Conservation (phyloP, 1,139 yeast genomes). For the Pichia sp. region DNA sequence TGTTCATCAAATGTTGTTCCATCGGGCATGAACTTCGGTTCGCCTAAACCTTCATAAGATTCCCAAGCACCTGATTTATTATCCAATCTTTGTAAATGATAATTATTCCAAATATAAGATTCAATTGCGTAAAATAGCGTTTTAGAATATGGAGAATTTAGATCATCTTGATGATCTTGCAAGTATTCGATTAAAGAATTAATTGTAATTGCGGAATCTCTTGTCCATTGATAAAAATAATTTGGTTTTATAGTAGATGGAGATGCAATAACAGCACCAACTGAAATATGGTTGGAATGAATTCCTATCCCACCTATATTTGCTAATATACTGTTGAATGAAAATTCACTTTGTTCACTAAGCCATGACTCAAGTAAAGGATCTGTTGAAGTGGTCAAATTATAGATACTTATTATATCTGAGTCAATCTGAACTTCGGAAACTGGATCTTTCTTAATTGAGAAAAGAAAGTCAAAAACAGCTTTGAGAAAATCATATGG, state of each 20-base stretch:
- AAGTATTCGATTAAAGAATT: conserved; percentile 54
- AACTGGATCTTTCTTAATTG: not conserved
- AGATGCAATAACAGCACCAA: conserved; percentile 79
- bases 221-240: conserved; percentile 83
- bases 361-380: conserved; percentile 57
- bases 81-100: conserved; percentile 52
- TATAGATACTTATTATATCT: conserved; percentile 5
- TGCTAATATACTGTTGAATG: conserved; percentile 49
- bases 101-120: conserved; percentile 54
- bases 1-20: conserved; percentile 51
- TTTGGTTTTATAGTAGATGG: conserved; percentile 67
- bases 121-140: conserved; percentile 39
- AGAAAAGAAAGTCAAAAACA: not conserved
- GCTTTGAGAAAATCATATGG: not conserved
- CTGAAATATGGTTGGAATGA: conserved; percentile 36
- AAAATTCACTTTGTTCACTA: conserved; percentile 38
- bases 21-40: conserved; percentile 75
- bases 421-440: not conserved
- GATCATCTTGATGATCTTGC: conserved; percentile 31
- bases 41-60: conserved; percentile 63
- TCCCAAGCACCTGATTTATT: conserved; percentile 66
- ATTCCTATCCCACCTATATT: conserved; percentile 55
- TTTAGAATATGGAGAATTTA: conserved; percentile 27
- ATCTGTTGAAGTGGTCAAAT: conserved; percentile 1
- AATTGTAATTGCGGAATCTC: conserved; percentile 84